Base-by-base conservation (phyloP, 78 protist species). In the Bigelowiella natans region DNA sequence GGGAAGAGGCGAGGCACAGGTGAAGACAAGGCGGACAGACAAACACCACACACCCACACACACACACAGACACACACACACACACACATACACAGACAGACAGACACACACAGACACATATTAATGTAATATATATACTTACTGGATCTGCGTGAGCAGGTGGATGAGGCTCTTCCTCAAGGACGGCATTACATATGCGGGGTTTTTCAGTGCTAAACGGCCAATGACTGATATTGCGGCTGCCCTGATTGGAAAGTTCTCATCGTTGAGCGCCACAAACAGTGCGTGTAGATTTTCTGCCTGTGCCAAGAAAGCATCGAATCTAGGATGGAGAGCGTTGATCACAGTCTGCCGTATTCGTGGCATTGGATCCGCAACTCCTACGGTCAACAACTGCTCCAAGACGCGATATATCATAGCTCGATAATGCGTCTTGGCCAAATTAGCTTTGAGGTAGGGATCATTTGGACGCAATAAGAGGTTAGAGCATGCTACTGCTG, bases 101-200 rank as follows among this genome's bases (percentile, higher is more conserved):
- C 18, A 26, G 7, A 51, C 73, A 51, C 73, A 51, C 73, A 51
- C 73, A 51, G 18, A 51, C 73, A 51, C 73, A 51, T 26, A n/a
- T n/a, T n/a, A n/a, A n/a, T 26, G 7, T 18, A 18, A 26, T 18
- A 51, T 51, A 51, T 18, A 7, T 38, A 90, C 11, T 39, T 2
- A 93, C 31, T 93, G 95, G 37, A 97, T 91, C 84, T 96, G 97
- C 0, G 97, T 95, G 26, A 98, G 93, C 1, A 98, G 91, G 83
- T 96, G 97, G 31, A 97, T 88, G 34, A 98, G 93, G 0, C 95
- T 92, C 94, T 95, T 94, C 40, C 99, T 88, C 31, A 97, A 91
- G 28, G 97, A 37, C 1, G 99, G 99, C 94, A 97, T 39, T 31
- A 96, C 97, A 40, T 94, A 88, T 38, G 98, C 97, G 0, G 99